phyloP scores from a whole-genome alignment of 2,329 filamentous ascomycete species.

The Mycosphaerella sp. region DNA sequence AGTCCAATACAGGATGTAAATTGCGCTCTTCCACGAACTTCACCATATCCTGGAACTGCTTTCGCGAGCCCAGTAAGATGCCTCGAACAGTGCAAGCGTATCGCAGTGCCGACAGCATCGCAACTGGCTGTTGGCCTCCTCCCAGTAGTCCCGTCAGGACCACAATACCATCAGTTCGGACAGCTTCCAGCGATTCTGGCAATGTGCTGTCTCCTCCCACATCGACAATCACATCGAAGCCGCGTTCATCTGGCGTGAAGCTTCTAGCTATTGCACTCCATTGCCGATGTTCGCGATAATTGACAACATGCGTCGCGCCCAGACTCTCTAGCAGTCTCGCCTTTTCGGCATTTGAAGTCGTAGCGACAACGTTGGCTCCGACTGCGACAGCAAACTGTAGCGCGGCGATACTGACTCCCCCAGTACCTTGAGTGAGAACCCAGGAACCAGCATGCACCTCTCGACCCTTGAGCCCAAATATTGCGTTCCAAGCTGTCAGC shows the following conservation, averaged over 20 bases:
- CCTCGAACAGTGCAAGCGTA: conserved; percentile 19
- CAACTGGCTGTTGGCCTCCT: conserved; percentile 10
- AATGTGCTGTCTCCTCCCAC: conserved; percentile 46
- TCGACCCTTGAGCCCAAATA: conserved; percentile 39
- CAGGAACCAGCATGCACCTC: conserved; percentile 29
- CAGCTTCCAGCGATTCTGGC: conserved; percentile 32
- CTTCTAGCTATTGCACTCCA: conserved; percentile 47
- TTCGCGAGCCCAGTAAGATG: conserved; percentile 16
- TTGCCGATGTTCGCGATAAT: conserved; percentile 44
- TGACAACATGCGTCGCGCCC: conserved; percentile 49
- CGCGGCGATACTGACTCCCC: conserved; percentile 58
- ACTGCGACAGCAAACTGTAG: conserved; percentile 48
- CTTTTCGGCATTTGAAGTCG: conserved; percentile 46
- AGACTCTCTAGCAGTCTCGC: conserved; percentile 32
- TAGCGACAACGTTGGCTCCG: conserved; percentile 50
- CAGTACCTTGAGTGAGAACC: conserved; percentile 60
- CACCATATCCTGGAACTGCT: conserved; percentile 18
- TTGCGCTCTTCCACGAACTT: conserved; percentile 19
- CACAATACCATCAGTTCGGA: conserved; percentile 36
- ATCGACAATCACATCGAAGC: conserved; percentile 56
- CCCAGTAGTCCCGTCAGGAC: conserved; percentile 16
- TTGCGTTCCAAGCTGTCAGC: conserved; percentile 43
- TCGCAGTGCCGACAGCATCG: conserved; percentile 15
- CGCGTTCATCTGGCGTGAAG: conserved; percentile 40
- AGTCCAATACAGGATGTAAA: conserved; percentile 30